A percentile compares a stretch with the other conserved stretches of the same genome.
Conservation (phyloP, 192 early-diverging fungal species). For the Podila clonocystis region DNA sequence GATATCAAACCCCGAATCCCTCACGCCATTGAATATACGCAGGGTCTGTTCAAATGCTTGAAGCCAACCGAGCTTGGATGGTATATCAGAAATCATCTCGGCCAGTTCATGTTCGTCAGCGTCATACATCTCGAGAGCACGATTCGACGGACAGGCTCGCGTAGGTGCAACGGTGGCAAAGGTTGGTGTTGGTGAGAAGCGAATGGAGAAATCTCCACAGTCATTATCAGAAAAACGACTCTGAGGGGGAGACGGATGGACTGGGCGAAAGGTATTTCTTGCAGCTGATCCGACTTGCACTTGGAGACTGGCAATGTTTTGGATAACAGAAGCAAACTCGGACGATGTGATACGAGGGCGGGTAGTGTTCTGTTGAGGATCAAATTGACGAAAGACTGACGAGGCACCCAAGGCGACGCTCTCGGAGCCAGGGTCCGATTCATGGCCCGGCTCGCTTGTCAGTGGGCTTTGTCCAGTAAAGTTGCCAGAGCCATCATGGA, state of each 20-base stretch:
- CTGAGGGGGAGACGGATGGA: not conserved
- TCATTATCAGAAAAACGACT: not conserved
- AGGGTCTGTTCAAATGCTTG: conserved; percentile 27
- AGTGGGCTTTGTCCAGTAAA: conserved; percentile 9
- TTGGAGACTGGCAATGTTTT: conserved; percentile 38
- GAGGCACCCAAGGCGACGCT: conserved; percentile 23
- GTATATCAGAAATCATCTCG: conserved; percentile 22
- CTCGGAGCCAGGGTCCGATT: conserved; percentile 28
- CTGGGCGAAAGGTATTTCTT: not conserved
- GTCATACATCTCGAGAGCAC: conserved; percentile 35
- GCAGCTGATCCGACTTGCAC: not conserved
- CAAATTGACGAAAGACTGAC: conserved; percentile 5
- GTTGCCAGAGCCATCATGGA: conserved; percentile 46
- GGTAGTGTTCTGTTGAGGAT: not conserved
- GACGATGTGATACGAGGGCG: conserved; percentile 30
- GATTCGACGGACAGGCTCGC: not conserved
- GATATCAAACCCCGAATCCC: not conserved
- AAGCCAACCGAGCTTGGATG: conserved; percentile 23
- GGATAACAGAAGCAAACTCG: conserved; percentile 35
- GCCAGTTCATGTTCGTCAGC: conserved; percentile 37
- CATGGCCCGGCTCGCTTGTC: not conserved
- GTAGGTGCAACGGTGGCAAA: not conserved
- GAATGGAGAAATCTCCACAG: not conserved
- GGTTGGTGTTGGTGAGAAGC: not conserved
- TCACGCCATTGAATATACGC: not conserved